Evolutionary conservation across 352 stramenopile species (phyloP).

Genomic region (Globisporangium perplexum): DNA sequence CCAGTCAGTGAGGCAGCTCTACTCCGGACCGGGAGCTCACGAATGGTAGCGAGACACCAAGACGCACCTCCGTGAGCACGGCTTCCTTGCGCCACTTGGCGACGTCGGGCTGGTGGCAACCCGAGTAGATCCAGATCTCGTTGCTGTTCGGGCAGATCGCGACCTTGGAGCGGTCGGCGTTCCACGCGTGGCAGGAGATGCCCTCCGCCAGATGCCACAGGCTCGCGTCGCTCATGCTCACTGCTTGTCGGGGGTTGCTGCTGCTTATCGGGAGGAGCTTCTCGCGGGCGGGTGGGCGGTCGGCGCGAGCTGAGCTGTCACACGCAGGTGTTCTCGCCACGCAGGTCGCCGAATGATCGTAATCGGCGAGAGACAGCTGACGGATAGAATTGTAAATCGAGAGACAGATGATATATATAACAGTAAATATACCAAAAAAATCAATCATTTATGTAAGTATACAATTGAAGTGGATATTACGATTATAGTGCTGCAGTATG

Average conservation of each 20-base stretch:
- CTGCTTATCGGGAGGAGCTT: too few species aligned
- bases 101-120: slow-evolving; percentile 68
- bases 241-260: too few species aligned
- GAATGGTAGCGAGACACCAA: too few species aligned
- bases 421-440: background rate
- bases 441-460: too few species aligned
- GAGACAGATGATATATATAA: too few species aligned
- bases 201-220: slow-evolving; percentile 76
- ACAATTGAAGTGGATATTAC: slow-evolving; percentile 35
- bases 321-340: too few species aligned
- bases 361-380: slow-evolving; percentile 7
- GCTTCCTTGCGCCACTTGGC: slow-evolving; percentile 82
- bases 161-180: slow-evolving; percentile 85
- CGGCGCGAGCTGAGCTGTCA: background rate
- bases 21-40: too few species aligned
- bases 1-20: too few species aligned
- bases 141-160: slow-evolving; percentile 91
- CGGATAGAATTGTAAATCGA: background rate
- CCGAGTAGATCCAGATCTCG: slow-evolving; percentile 91
- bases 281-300: too few species aligned
- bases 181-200: slow-evolving; percentile 92
- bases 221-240: slow-evolving; percentile 34
- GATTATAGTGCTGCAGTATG: too few species aligned
- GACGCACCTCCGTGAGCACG: slow-evolving; percentile 66
- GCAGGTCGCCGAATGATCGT: slow-evolving; percentile 1